Evolutionary conservation across 78 protist genomes (phyloP).

Genomic region (Dictyostelium brefeldianum): DNA sequence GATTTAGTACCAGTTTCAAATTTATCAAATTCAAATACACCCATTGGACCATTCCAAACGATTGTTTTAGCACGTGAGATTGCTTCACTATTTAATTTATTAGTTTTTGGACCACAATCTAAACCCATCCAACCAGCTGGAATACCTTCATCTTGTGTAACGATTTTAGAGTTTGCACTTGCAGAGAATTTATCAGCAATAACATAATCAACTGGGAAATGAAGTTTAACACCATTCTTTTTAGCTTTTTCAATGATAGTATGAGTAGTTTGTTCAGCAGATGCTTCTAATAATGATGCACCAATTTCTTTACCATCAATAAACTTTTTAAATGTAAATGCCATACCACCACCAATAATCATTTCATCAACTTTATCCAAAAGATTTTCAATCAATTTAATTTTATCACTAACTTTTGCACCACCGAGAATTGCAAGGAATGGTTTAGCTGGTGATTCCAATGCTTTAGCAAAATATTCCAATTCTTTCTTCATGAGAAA

Average conservation of each 20-base stretch:
- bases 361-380: constrained; percentile 95
- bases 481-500: constrained; percentile 97
- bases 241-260: constrained; percentile 92
- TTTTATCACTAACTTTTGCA: constrained; percentile 97
- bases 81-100: constrained; percentile 69
- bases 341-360: constrained; percentile 99
- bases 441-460: constrained; percentile 96
- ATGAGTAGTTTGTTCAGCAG: constrained; percentile 91
- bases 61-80: constrained; percentile 90
- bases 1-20: constrained; percentile 95
- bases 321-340: constrained; percentile 97
- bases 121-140: constrained; percentile 99
- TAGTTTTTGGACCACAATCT: constrained; percentile 98
- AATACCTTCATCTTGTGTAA: constrained; percentile 91
- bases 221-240: constrained; percentile 89
- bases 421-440: constrained; percentile 99
- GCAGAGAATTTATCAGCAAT: constrained; percentile 89
- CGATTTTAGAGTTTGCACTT: constrained; percentile 77
- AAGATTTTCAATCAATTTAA: constrained; percentile 96
- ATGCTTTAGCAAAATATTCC: constrained; percentile 95
- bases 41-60: constrained; percentile 99
- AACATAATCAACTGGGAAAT: constrained; percentile 96
- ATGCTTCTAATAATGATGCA: constrained; percentile 91
- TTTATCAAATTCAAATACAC: constrained; percentile 97
- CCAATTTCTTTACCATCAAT: constrained; percentile 89